A percentile compares a stretch with the other conserved stretches of the same genome.
phyloP scores from a whole-genome alignment of 2,329 filamentous ascomycete species.

The Xylariaceae sp. region DNA sequence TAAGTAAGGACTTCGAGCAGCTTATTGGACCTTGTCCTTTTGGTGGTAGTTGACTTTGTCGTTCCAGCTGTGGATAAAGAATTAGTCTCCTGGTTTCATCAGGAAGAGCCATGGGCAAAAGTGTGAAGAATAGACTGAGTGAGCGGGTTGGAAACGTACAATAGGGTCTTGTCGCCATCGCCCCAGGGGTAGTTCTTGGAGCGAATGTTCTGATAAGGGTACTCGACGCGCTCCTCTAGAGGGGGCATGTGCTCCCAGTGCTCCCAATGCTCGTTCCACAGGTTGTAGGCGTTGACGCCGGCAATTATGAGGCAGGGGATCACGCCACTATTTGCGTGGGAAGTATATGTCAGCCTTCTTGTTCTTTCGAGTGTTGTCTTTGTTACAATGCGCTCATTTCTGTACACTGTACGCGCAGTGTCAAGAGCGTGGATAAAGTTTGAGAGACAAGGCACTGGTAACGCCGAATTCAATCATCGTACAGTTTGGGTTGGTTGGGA shows the following conservation, averaged over 20 bases:
- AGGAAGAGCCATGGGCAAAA: not conserved
- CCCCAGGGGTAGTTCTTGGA: constrained; percentile 96
- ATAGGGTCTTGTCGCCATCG: constrained; percentile 88
- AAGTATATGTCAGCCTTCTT: constrained; percentile 7
- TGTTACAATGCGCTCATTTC: not conserved
- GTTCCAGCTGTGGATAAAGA: constrained; percentile 76
- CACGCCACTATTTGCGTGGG: constrained; percentile 66
- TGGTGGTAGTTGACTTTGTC: constrained; percentile 95
- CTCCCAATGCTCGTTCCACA: constrained; percentile 97
- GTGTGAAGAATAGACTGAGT: not conserved
- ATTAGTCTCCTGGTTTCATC: not conserved
- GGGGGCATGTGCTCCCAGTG: constrained; percentile 87
- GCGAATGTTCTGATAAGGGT: constrained; percentile 97
- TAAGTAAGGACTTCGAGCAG: constrained; percentile 1
- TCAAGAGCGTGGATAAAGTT: not conserved
- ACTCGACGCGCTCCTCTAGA: constrained; percentile 89
- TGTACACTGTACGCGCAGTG: not conserved
- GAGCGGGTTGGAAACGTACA: constrained; percentile 56
- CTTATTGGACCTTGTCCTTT: constrained; percentile 73
- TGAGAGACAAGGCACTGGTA: not conserved
- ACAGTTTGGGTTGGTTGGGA: not conserved
- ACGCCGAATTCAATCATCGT: not conserved
- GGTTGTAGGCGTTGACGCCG: constrained; percentile 81
- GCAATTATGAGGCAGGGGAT: constrained; percentile 76
- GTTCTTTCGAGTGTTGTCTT: not conserved